Conservation (phyloP, 2,329 filamentous ascomycete genomes). For the Eurotiales sp. region DNA sequence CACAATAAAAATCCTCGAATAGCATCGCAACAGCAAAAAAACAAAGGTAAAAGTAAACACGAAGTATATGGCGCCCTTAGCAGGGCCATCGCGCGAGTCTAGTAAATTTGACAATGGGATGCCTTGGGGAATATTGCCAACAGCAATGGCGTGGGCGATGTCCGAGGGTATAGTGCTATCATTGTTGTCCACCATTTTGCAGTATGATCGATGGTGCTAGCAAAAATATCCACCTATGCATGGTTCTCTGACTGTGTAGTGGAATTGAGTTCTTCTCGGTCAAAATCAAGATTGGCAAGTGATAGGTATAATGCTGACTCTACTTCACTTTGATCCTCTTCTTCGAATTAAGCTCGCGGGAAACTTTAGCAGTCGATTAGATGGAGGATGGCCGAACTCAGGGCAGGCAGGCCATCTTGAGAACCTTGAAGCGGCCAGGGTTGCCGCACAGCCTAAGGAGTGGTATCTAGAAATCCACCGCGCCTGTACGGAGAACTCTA, state of each 20-base stretch:
- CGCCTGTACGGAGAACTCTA: too few species aligned
- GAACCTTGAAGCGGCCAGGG: too few species aligned
- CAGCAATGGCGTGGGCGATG: slow-evolving; percentile 25
- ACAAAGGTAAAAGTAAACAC: slow-evolving; percentile 26
- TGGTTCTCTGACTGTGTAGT: too few species aligned
- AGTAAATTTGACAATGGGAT: slow-evolving; percentile 26
- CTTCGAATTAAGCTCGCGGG: too few species aligned
- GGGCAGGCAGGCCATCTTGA: too few species aligned
- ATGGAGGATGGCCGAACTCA: not conserved
- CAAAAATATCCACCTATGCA: too few species aligned
- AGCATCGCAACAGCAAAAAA: slow-evolving; percentile 41
- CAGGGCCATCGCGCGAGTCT: slow-evolving; percentile 24
- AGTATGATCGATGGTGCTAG: not conserved
- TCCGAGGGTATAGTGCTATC: slow-evolving; percentile 20
- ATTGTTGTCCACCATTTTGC: not conserved
- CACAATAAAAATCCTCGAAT: slow-evolving; percentile 44
- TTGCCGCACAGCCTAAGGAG: too few species aligned
- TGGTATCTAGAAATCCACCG: too few species aligned
- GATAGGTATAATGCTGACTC: too few species aligned
- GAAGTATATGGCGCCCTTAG: slow-evolving; percentile 28
- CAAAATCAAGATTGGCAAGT: not conserved
- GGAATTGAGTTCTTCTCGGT: too few species aligned
- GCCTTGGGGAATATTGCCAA: slow-evolving; percentile 24
- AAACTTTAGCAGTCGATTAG: too few species aligned
- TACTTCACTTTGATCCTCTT: too few species aligned